Conservation (phyloP, 2,329 filamentous ascomycete species). For the Venturia asperata region DNA sequence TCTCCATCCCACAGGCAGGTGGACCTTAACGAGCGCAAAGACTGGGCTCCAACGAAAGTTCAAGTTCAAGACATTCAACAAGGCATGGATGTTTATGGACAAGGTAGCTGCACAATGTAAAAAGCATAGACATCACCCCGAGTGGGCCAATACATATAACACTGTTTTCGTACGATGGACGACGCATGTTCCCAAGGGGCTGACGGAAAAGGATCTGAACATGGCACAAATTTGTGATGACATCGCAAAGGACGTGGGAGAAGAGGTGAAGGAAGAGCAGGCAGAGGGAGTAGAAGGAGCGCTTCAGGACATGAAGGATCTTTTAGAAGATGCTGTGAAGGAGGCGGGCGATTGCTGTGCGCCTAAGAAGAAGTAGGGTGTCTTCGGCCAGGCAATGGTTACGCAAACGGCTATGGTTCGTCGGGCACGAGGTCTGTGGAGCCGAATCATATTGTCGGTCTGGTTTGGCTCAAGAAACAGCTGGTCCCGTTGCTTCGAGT, state of each 20-base stretch:
- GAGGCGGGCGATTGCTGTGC: conserved; percentile 18
- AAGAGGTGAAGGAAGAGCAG: conserved; percentile 12
- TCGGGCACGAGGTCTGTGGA: too few species aligned
- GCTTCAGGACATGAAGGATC: background rate
- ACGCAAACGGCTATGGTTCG: background rate
- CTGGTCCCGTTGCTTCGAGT: background rate
- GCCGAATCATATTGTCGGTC: too few species aligned
- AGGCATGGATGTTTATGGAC: conserved; percentile 20
- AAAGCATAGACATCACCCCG: conserved; percentile 19
- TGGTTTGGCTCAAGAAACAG: too few species aligned
- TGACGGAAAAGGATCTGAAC: conserved; percentile 19
- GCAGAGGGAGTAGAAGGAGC: background rate
- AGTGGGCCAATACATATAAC: conserved; percentile 21
- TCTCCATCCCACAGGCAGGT: conserved; percentile 5
- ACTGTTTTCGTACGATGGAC: conserved; percentile 20
- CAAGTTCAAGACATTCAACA: conserved; percentile 21
- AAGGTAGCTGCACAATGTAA: conserved; percentile 17
- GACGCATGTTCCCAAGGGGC: conserved; percentile 18
- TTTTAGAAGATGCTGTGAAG: conserved; percentile 12
- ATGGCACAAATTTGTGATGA: conserved; percentile 20
- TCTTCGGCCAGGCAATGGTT: background rate
- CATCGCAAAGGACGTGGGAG: conserved; percentile 15
- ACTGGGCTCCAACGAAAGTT: conserved; percentile 16
- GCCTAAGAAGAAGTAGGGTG: conserved; percentile 18
- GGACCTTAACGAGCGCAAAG: background rate